phyloP scores from a whole-genome alignment of 768 basidiomycete species.

The Podaxis sp. region DNA sequence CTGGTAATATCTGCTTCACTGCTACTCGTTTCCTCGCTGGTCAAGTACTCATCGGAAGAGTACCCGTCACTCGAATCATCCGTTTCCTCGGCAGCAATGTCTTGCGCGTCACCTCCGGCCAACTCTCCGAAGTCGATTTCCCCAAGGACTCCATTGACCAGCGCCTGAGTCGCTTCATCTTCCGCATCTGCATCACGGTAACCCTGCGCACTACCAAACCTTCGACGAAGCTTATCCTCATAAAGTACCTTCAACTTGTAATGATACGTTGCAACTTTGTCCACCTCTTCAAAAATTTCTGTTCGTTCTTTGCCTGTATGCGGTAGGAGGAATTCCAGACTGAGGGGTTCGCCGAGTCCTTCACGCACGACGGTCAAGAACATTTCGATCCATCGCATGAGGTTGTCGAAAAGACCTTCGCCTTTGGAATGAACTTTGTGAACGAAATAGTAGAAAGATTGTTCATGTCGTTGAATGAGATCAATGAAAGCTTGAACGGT shows the following conservation, averaged over 20 bases:
- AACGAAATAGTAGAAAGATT: slow-evolving; percentile 93
- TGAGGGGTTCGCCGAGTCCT: slow-evolving; percentile 71
- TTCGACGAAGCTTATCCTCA: slow-evolving; percentile 85
- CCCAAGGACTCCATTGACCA: slow-evolving; percentile 77
- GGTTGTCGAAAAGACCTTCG: slow-evolving; percentile 84
- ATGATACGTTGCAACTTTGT: slow-evolving; percentile 87
- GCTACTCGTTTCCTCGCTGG: slow-evolving; percentile 21
- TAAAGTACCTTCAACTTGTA: slow-evolving; percentile 91
- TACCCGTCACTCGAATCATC: slow-evolving; percentile 47
- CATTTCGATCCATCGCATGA: slow-evolving; percentile 97
- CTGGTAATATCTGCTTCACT: slow-evolving; percentile 13
- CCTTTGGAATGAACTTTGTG: slow-evolving; percentile 99
- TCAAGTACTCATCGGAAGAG: slow-evolving; percentile 35
- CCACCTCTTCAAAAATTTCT: slow-evolving; percentile 79
- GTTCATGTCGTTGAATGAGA: slow-evolving; percentile 91
- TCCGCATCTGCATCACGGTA: slow-evolving; percentile 55
- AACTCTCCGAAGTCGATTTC: slow-evolving; percentile 83
- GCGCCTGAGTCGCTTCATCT: slow-evolving; percentile 76
- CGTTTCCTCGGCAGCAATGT: slow-evolving; percentile 71
- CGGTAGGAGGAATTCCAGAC: slow-evolving; percentile 88
- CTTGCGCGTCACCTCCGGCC: slow-evolving; percentile 72
- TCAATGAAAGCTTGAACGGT: slow-evolving; percentile 94
- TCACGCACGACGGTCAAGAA: slow-evolving; percentile 90
- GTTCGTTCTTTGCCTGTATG: slow-evolving; percentile 73
- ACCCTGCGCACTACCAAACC: slow-evolving; percentile 64